phyloP scores from a whole-genome alignment of 2,329 filamentous ascomycete genomes.

The Fusarium protoensiforme region DNA sequence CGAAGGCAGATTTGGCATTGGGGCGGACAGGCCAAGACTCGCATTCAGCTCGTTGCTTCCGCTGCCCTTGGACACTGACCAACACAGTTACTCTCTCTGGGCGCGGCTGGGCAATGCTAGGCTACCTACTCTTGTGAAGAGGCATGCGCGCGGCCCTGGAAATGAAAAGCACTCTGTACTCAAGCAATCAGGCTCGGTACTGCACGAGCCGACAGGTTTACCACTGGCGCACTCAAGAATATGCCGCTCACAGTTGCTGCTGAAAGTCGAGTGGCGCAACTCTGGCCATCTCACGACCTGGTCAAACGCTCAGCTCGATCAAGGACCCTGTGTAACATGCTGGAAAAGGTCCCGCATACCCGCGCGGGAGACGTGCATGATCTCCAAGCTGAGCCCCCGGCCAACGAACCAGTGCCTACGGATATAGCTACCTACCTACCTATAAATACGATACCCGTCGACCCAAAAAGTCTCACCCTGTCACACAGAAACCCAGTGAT shows the following conservation, averaged over 20 bases:
- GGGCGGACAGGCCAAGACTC: not conserved
- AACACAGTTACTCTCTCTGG: not conserved
- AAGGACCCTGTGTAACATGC: not conserved
- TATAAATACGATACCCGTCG: not conserved
- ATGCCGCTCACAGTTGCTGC: not conserved
- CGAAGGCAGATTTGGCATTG: not conserved
- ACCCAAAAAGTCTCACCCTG: not conserved
- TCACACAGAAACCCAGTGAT: not conserved
- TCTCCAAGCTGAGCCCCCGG: not conserved
- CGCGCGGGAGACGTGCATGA: constrained; percentile 17
- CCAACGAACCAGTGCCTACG: not conserved
- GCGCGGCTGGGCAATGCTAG: not conserved
- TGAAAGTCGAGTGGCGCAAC: not conserved
- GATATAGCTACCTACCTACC: not conserved
- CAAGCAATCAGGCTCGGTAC: not conserved
- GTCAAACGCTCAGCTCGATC: not conserved
- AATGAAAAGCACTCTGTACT: not conserved
- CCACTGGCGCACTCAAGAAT: not conserved
- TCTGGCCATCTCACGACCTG: not conserved
- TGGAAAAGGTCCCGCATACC: constrained; percentile 25
- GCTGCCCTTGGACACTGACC: not conserved
- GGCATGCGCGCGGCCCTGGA: constrained; percentile 11
- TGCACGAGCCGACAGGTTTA: not conserved
- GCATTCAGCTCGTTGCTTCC: not conserved
- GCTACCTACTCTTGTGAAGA: constrained; percentile 5